Evolutionary conservation across 2,329 filamentous ascomycete species (phyloP).

Genomic region (Colletotrichum sp.): DNA sequence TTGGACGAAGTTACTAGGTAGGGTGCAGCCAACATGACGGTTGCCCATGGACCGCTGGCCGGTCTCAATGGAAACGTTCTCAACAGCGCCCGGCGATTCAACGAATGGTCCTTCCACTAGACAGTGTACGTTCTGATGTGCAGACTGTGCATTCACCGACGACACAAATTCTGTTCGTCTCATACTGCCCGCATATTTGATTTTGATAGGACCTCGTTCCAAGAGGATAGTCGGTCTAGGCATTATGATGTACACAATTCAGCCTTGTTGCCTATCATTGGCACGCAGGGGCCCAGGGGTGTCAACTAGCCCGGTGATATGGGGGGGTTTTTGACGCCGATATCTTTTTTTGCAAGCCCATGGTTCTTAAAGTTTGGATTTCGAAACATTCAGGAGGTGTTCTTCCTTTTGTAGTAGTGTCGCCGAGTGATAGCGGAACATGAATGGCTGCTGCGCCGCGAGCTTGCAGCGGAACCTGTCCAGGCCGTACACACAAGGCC

Average conservation of each 20-base stretch:
- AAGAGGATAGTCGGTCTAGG: neutral
- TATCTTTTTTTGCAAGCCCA: neutral
- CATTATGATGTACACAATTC: neutral
- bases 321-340: neutral
- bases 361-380: neutral
- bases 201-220: neutral
- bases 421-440: fast-evolving
- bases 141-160: too few species aligned
- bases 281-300: fast-evolving
- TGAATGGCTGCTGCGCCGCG: neutral
- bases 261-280: neutral
- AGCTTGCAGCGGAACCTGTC: neutral
- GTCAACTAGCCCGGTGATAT: neutral
- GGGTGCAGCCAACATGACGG: neutral
- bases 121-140: neutral
- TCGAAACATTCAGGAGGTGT: neutral
- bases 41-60: neutral
- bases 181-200: neutral
- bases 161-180: neutral
- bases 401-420: neutral
- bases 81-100: neutral
- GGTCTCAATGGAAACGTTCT: neutral
- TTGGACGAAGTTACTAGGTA: neutral
- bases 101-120: neutral
- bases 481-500: neutral